These are phyloP conservation scores for Kandelia obovata DNA, from an alignment of 345 rosid species.

Conservation along the genomic window DNA sequence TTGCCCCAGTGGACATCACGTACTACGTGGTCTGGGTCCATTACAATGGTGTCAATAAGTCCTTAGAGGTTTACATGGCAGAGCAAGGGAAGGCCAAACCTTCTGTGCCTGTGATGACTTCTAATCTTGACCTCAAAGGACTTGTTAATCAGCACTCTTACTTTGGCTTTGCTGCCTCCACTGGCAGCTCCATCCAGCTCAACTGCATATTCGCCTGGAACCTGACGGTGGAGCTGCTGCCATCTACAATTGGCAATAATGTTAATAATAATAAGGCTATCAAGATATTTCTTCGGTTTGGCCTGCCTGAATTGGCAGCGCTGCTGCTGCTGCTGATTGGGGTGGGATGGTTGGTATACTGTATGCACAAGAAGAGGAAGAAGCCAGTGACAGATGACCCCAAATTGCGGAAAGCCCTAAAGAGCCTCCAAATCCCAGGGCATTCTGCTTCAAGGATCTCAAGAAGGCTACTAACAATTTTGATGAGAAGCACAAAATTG, in stretches of 20 bases:
- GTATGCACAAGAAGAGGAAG: constrained; percentile 23
- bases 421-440: constrained; percentile 48
- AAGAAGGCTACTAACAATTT: constrained; percentile 60
- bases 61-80: constrained; percentile 36
- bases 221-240: constrained; percentile 43
- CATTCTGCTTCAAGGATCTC: constrained; percentile 44
- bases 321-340: constrained; percentile 8
- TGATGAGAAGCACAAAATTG: constrained; percentile 45
- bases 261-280: background rate
- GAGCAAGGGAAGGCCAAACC: constrained; percentile 30
- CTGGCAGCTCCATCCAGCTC: constrained; percentile 38
- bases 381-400: constrained; percentile 26
- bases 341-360: constrained; percentile 9
- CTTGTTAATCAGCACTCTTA: constrained; percentile 38
- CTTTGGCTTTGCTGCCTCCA: constrained; percentile 56
- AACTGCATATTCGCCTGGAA: constrained; percentile 55
- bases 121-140: constrained; percentile 34
- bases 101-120: constrained; percentile 21
- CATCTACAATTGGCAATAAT: background rate
- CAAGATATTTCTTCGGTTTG: constrained; percentile 30
- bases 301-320: constrained; percentile 15
- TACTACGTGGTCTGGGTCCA: constrained; percentile 45
- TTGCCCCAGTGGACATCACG: constrained; percentile 28
- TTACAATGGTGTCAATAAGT: constrained; percentile 37
- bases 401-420: constrained; percentile 39